Evolutionary conservation across 768 basidiomycete genomes (phyloP), one percentile per base, ranked within the genome.

Genomic region (Auriscalpium microsporum): DNA sequence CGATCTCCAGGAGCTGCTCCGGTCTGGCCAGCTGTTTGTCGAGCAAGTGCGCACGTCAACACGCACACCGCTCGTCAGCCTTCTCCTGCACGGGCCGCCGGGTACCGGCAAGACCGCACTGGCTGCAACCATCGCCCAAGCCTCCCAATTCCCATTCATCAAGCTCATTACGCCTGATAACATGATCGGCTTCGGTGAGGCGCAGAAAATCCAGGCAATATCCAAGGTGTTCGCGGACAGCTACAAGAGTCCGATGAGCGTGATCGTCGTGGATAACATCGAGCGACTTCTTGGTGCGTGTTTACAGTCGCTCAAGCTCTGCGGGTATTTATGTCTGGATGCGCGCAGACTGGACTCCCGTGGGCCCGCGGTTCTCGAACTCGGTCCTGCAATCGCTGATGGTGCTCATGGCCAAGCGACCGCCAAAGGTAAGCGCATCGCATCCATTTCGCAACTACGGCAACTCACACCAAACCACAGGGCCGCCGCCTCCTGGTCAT

Each of bases 291-390:
- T 99, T 50, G 94, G 94, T 94, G 46, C 57, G 84, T 67, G 8
- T 19, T 21, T 13, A 13, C 47, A 8, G 10, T 19, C 11, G 19
- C 17, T 17, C 10, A 28, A 4, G 28, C 28, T 28, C 7, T 28
- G 2, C 28, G 28, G 28, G 28, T 28, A 28, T 28, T 28, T 1
- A 28, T 4, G 28, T 28, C 28, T 28, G 28, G 28, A 28, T 4
- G 2, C 28, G 7, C 4, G 38, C 57, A 94, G 95, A 98, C 61
- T 99, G 93, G 89, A 94, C 92, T 7, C 92, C 94, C 4, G 86
- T 99, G 72, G 95, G 95, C 2, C 90, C 87, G n/a, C 78, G 94
- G 48, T 99, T 97, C 73, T 97, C 95, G 1, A 98, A 98, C 68
- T 76, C 85, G 8, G 91, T 97, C 5, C 75, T 99, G 21, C 96